phyloP scores from a whole-genome alignment of 2,329 filamentous ascomycete species.

The Aureobasidium zeae region DNA sequence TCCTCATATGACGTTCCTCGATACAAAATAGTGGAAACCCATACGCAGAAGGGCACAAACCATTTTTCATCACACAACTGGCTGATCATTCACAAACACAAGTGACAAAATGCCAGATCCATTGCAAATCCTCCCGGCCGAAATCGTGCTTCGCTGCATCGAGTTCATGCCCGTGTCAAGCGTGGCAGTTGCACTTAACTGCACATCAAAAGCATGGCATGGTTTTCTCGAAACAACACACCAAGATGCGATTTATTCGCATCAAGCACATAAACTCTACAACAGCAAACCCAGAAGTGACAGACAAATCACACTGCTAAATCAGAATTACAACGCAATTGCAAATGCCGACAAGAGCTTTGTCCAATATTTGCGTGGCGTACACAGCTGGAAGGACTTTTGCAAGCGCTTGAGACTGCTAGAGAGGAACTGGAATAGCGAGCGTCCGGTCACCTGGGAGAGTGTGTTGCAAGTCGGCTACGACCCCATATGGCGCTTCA shows the following conservation, averaged over 20 bases:
- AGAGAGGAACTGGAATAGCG: slow-evolving; percentile 31
- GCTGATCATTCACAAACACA: no score
- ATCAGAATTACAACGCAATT: slow-evolving; percentile 28
- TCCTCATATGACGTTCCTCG: no score
- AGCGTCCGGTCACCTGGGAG: slow-evolving; percentile 30
- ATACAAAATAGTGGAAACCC: no score
- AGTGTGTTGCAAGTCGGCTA: slow-evolving; percentile 34
- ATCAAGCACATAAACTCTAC: slow-evolving; percentile 26
- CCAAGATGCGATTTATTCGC: slow-evolving; percentile 34
- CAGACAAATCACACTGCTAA: slow-evolving; percentile 16
- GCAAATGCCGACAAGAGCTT: slow-evolving; percentile 22
- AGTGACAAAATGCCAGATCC: slow-evolving; percentile 19
- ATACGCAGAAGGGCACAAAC: no score
- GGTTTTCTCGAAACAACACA: slow-evolving; percentile 36
- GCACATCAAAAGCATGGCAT: slow-evolving; percentile 32
- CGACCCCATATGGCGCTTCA: slow-evolving; percentile 38
- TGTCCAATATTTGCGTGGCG: slow-evolving; percentile 28
- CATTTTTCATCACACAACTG: no score
- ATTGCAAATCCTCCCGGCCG: slow-evolving; percentile 28
- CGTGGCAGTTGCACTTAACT: slow-evolving; percentile 31
- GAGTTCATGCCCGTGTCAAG: slow-evolving; percentile 31
- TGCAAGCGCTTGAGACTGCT: slow-evolving; percentile 36
- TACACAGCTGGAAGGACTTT: slow-evolving; percentile 36
- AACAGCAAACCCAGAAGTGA: neutral
- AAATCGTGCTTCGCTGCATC: slow-evolving; percentile 34